Conservation (phyloP, 192 early-diverging fungal genomes). For the Coemansia nantahalensis region DNA sequence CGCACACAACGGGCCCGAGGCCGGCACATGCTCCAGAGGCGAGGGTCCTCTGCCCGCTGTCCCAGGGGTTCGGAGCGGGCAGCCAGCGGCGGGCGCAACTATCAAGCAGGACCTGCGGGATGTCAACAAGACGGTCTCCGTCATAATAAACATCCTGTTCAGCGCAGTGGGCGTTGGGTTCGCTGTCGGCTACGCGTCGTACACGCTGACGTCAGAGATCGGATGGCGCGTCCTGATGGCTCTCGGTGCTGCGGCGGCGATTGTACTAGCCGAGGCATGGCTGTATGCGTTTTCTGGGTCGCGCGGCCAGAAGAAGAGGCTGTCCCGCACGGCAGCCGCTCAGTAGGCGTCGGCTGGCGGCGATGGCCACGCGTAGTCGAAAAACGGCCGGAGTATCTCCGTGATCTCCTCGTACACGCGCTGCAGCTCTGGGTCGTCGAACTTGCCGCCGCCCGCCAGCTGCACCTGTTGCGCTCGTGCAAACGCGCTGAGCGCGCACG, state of each 20-base stretch:
- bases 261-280: constrained; percentile 34
- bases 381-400: too few species aligned
- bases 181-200: constrained; percentile 46
- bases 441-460: too few species aligned
- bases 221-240: constrained; percentile 43
- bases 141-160: constrained; percentile 47
- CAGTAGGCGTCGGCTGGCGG: too few species aligned
- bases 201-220: constrained; percentile 42
- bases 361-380: too few species aligned
- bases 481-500: too few species aligned
- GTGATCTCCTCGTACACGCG: too few species aligned
- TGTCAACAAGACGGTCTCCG: constrained; percentile 31
- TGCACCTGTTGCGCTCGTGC: too few species aligned
- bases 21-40: neutral
- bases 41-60: constrained; percentile 36
- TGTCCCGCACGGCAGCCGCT: too few species aligned
- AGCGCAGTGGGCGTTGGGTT: constrained; percentile 48
- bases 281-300: constrained; percentile 37
- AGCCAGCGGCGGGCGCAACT: constrained; percentile 1
- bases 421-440: too few species aligned
- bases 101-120: constrained; percentile 31
- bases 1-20: neutral
- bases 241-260: constrained; percentile 22
- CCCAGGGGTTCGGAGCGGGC: constrained; percentile 33
- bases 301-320: constrained; percentile 30